Evolutionary conservation across 2,329 filamentous ascomycete genomes (phyloP), one percentile per base, ranked within the genome.

Genomic region (Claviceps monticola): DNA sequence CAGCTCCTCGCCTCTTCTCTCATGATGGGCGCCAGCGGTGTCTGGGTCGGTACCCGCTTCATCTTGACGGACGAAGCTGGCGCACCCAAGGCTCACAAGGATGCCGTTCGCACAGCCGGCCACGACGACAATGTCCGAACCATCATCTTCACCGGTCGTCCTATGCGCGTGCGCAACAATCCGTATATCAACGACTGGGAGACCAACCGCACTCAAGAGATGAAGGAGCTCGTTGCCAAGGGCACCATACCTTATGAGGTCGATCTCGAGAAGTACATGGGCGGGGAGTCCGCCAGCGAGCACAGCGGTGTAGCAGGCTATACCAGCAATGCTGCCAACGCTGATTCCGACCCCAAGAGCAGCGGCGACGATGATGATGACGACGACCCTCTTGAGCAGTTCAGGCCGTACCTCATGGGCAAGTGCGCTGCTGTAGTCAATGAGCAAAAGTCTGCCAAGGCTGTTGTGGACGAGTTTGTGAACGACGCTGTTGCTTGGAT

Each of bases 11-110:
- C 93, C 49, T 86, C 93, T 5, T 78, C 91, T 50, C 79, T 98
- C 56, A 94, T 94, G 80, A 84, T 97, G 68, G 93, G 93, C 59
- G 93, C 93, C 51, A 80, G 78, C 56, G 93, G 82, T 62, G 93
- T 97, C 60, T 98, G 93, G 93, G 85, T 98, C 59, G 93, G 93
- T 65, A 98, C 93, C 41, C 82, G 93, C 58, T 98, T 98, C 74
- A 85, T 98, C 59, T 80, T 98, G 55, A 83, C 83, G 52, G 87
- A 96, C 60, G 93, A 98, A 76, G 93, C 93, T 52, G 91, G 93
- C 64, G 93, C 93, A 11, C 88, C 93, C 60, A 84, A 88, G 69
- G 80, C 86, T 46, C 91, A 98, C 78, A 93, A 97, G 74, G 91
- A 98, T 66, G 88, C 91, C 55, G 93, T 98, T 60, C 81, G 82